phyloP scores from a whole-genome alignment of 179 eudicot genomes.

The Beta macrorhiza region DNA sequence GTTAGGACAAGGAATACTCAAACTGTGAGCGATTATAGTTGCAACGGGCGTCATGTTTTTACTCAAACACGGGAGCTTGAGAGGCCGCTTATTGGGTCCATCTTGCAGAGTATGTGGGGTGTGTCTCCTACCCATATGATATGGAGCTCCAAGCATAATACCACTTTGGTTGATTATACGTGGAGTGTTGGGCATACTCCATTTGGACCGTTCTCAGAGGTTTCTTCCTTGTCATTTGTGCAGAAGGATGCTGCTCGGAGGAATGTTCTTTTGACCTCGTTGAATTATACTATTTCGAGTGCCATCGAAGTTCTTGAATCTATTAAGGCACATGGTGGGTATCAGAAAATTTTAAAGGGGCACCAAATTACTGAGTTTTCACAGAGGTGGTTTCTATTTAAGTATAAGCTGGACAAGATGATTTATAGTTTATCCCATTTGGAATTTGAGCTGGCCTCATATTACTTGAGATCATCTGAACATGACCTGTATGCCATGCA shows the following conservation, averaged over 20 bases:
- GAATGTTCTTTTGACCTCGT: slow-evolving; percentile 62
- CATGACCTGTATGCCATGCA: slow-evolving; percentile 89
- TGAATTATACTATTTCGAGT: slow-evolving; percentile 77
- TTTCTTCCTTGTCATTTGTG: slow-evolving; percentile 75
- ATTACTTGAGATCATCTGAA: slow-evolving; percentile 77
- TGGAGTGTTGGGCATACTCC: slow-evolving; percentile 98
- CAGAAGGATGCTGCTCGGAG: slow-evolving; percentile 97
- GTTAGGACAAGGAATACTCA: slow-evolving; percentile 83
- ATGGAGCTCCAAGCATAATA: slow-evolving; percentile 87
- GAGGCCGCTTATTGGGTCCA: slow-evolving; percentile 85
- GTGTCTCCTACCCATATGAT: slow-evolving; percentile 89
- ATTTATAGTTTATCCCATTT: slow-evolving; percentile 75
- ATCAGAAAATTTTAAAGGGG: slow-evolving; percentile 60
- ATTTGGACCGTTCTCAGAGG: slow-evolving; percentile 95
- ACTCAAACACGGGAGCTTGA: slow-evolving; percentile 89
- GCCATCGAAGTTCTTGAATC: slow-evolving; percentile 82
- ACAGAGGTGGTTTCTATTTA: slow-evolving; percentile 81
- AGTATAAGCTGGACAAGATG: slow-evolving; percentile 81
- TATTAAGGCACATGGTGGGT: slow-evolving; percentile 75
- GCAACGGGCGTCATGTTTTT: slow-evolving; percentile 87
- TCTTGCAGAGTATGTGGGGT: slow-evolving; percentile 98
- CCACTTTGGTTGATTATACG: slow-evolving; percentile 79
- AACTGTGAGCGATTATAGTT: slow-evolving; percentile 91
- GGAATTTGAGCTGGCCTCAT: slow-evolving; percentile 77
- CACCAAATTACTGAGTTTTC: slow-evolving; percentile 56